phyloP scores from a whole-genome alignment of 2,329 filamentous ascomycete species.

The Leptographium procerum region DNA sequence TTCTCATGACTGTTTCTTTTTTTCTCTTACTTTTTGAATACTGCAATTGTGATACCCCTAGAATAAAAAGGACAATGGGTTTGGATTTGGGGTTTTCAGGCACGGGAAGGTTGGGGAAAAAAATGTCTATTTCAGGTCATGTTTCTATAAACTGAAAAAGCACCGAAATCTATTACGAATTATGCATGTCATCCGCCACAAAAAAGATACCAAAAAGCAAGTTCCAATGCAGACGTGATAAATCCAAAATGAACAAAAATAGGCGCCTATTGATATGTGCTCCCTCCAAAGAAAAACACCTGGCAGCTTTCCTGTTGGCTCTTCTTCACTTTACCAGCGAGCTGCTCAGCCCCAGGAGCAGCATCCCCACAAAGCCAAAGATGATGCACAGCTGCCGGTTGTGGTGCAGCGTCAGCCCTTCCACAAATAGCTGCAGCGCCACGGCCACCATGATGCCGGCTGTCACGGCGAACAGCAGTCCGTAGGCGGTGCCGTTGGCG shows the following conservation, averaged over 20 bases:
- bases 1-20: not conserved
- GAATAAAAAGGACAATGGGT: not conserved
- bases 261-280: no score
- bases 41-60: not conserved
- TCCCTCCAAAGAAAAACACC: no score
- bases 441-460: conserved; percentile 95
- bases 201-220: no score
- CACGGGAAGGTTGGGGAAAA: not conserved
- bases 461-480: conserved; percentile 75
- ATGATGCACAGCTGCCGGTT: conserved; percentile 64
- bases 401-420: conserved; percentile 75
- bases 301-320: no score
- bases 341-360: conserved; percentile 71
- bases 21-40: not conserved
- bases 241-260: no score
- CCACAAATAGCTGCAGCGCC: conserved; percentile 76
- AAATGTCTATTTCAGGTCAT: no score
- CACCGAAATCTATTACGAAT: no score
- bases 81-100: no score
- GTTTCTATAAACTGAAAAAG: no score
- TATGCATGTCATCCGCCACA: no score
- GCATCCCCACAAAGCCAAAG: conserved; percentile 81
- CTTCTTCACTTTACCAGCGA: conserved; percentile 52
- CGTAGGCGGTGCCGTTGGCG: conserved; percentile 53
- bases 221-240: no score